A percentile compares a stretch with the other conserved stretches of the same genome.
Conservation (phyloP, 768 basidiomycete species). For the Daedaleopsis nitida region DNA sequence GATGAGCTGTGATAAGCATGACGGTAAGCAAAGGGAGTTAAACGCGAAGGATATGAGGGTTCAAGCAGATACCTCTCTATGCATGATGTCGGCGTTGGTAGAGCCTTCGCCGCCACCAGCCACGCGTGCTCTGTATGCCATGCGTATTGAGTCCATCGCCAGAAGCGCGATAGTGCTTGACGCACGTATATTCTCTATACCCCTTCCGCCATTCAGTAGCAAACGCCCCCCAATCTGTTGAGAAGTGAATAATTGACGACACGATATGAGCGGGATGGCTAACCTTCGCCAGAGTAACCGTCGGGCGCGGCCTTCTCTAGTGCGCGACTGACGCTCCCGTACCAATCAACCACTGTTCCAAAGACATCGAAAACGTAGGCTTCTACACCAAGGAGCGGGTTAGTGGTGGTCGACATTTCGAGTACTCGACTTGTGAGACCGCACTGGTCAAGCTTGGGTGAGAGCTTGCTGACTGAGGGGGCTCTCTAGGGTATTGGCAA, state of each 20-base stretch:
- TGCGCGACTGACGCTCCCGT: conserved; percentile 23
- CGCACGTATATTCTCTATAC: conserved; percentile 51
- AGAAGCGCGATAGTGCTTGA: background rate
- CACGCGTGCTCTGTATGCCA: conserved; percentile 27
- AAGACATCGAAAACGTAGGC: conserved; percentile 35
- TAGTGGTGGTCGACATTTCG: conserved; percentile 1
- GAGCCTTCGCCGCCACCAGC: conserved; percentile 49
- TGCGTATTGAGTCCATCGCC: too few relatives aligned
- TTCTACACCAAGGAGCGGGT: conserved; percentile 23
- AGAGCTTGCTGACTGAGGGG: background rate
- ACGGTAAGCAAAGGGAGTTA: background rate
- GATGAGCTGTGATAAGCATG: conserved; percentile 45
- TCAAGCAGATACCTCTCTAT: conserved; percentile 45
- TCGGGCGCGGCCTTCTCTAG: background rate
- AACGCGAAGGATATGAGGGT: too few relatives aligned
- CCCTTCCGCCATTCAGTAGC: conserved; percentile 58
- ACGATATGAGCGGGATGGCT: background rate
- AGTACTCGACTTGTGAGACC: too few relatives aligned
- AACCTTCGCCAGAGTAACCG: background rate
- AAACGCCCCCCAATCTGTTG: conserved; percentile 48
- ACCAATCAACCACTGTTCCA: conserved; percentile 37
- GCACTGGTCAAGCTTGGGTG: background rate
- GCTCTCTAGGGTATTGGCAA: background rate
- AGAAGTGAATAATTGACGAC: background rate
- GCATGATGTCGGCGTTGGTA: conserved; percentile 54